A percentile compares a stretch with the other conserved stretches of the same genome.
Evolutionary conservation across 805 yeast genomes (phyloP).

Genomic region (Priceomyces carsonii): DNA sequence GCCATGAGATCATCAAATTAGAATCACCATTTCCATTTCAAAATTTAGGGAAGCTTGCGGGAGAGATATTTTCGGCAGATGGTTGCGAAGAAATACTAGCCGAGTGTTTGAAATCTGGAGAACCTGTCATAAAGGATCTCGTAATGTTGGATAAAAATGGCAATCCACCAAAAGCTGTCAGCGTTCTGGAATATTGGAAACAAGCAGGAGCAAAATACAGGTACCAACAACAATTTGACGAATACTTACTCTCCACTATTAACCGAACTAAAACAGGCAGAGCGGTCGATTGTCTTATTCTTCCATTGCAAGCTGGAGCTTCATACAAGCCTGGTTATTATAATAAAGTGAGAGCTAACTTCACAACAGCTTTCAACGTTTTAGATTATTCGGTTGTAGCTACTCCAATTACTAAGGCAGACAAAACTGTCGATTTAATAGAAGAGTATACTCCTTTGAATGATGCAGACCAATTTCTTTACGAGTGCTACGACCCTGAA

Average conservation of each 20-base stretch:
- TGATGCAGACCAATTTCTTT: slow-evolving; percentile 44
- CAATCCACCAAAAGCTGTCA: background rate
- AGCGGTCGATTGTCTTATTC: slow-evolving; percentile 40
- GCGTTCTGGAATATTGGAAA: background rate
- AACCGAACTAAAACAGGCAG: slow-evolving; percentile 33
- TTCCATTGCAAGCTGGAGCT: slow-evolving; percentile 26
- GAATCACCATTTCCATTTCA: slow-evolving; percentile 22
- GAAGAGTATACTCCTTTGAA: slow-evolving; percentile 31
- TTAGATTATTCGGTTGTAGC: slow-evolving; percentile 6
- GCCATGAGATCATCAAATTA: slow-evolving; percentile 52
- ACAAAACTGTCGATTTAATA: slow-evolving; percentile 36
- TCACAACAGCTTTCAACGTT: slow-evolving; percentile 2
- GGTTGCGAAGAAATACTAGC: slow-evolving; percentile 4
- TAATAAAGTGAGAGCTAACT: slow-evolving; percentile 25
- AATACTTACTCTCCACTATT: slow-evolving; percentile 6
- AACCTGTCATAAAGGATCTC: slow-evolving; percentile 3
- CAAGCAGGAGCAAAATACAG: slow-evolving; percentile 2
- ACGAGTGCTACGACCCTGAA: slow-evolving; percentile 44
- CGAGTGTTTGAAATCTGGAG: slow-evolving; percentile 3
- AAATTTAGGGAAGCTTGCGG: background rate
- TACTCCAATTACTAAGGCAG: slow-evolving; percentile 49
- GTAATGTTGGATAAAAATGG: slow-evolving; percentile 1
- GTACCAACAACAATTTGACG: slow-evolving; percentile 7
- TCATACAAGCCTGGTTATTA: slow-evolving; percentile 13
- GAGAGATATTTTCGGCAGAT: slow-evolving; percentile 4